Evolutionary conservation across 176 grass and related monocot genomes (phyloP).

Genomic region (Urochloa ruziziensis): DNA sequence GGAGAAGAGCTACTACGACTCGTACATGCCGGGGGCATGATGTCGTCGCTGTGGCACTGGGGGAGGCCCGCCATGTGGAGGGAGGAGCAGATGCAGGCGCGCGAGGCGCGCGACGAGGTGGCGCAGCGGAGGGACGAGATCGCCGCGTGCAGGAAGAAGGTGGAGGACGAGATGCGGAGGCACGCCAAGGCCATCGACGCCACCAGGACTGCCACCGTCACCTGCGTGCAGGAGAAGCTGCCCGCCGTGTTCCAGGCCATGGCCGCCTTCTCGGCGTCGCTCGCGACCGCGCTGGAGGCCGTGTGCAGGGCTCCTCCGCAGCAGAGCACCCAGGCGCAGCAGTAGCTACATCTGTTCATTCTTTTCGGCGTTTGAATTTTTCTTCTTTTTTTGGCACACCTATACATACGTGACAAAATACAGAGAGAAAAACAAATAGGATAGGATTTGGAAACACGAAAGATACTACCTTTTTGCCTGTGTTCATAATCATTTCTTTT

Average conservation of each 20-base stretch:
- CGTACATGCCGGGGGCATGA: slow-evolving; percentile 34
- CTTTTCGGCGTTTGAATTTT: background rate
- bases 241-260: slow-evolving; percentile 73
- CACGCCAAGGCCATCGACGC: slow-evolving; percentile 70
- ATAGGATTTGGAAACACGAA: background rate
- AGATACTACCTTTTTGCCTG: background rate
- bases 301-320: slow-evolving; percentile 38
- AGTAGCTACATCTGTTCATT: background rate
- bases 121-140: slow-evolving; percentile 57
- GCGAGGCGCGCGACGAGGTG: slow-evolving; percentile 32
- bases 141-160: slow-evolving; percentile 33
- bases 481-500: too few species aligned
- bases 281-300: slow-evolving; percentile 40
- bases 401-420: background rate
- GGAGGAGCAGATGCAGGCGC: slow-evolving; percentile 36
- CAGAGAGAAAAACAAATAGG: background rate
- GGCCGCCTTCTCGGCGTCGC: slow-evolving; percentile 51
- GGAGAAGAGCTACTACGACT: slow-evolving; percentile 74
- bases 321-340: background rate
- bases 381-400: too few species aligned
- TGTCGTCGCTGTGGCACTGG: slow-evolving; percentile 29
- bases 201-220: slow-evolving; percentile 49
- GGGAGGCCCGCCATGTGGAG: slow-evolving; percentile 34
- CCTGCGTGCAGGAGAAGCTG: slow-evolving; percentile 57
- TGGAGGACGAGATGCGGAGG: slow-evolving; percentile 74